A percentile compares a stretch with the other conserved stretches of the same genome.
Conservation (phyloP, 2,329 filamentous ascomycete species). For the Mycocentrospora acerina region DNA sequence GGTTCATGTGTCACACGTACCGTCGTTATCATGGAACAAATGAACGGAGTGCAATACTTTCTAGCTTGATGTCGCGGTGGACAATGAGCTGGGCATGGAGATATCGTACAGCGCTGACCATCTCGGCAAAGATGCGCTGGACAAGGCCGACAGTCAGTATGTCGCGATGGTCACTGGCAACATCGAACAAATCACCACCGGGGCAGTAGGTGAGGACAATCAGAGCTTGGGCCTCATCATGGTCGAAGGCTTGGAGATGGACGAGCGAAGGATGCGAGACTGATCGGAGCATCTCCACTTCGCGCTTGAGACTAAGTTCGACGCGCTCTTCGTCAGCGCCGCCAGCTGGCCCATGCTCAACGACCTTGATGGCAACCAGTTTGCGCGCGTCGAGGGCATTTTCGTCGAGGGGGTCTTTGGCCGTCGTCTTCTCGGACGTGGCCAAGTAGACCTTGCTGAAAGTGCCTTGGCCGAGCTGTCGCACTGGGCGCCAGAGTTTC, state of each 20-base stretch:
- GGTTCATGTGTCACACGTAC: conserved; percentile 23
- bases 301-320: conserved; percentile 89
- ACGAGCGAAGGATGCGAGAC: conserved; percentile 89
- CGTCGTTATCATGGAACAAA: conserved; percentile 8
- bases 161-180: conserved; percentile 72
- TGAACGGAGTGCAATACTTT: conserved; percentile 66
- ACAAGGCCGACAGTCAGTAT: conserved; percentile 69
- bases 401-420: conserved; percentile 48
- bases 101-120: conserved; percentile 83
- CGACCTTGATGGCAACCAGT: conserved; percentile 91
- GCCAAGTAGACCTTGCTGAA: conserved; percentile 94
- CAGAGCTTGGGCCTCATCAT: conserved; percentile 78
- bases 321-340: conserved; percentile 91
- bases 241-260: conserved; percentile 87
- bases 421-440: conserved; percentile 66
- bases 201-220: conserved; percentile 89
- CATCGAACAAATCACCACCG: conserved; percentile 91
- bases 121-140: conserved; percentile 83
- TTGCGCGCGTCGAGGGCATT: conserved; percentile 66
- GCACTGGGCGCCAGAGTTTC: conserved; percentile 79
- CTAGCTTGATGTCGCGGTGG: conserved; percentile 95
- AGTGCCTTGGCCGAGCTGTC: conserved; percentile 84
- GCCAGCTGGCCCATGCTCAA: conserved; percentile 90
- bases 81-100: conserved; percentile 85
- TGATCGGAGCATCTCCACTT: conserved; percentile 88